Base-by-base conservation (phyloP, 257 asterid species). In the Mentha longifolia region DNA sequence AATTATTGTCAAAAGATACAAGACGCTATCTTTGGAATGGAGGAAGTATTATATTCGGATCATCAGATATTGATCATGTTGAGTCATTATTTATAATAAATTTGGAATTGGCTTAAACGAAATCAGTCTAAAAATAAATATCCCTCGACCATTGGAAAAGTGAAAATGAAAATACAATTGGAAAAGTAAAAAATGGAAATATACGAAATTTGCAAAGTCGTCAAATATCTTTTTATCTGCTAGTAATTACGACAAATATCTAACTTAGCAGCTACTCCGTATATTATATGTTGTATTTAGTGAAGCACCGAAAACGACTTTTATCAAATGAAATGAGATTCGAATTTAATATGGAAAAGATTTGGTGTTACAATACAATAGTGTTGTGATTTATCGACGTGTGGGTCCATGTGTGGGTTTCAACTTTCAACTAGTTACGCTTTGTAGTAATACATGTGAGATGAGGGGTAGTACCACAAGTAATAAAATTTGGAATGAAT, bases 261-360 rank as follows among this genome's bases (percentile, higher is more conserved):
- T n/a, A n/a, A n/a, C n/a, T n/a, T n/a, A n/a, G n/a, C n/a, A n/a
- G n/a, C n/a, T n/a, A n/a, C n/a, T n/a, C n/a, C n/a, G n/a, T n/a
- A n/a, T 30, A 15, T 57, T 14, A 2, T 22, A 5, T 45, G 46
- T 16, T 35, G 37, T 45, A 31, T 28, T 33, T 49, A 20, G 62
- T 35, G 77, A 72, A 52, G 39, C 71, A 72, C 16, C n/a, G 71
- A 72, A 52, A 63, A 52, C 65, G 47, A 51, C 14, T 37, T 8
- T 42, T 7, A 42, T 42, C 3, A 47, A 16, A 4, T n/a, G 25
- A 50, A 17, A 45, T 25, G 9, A 28, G 20, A 31, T 31, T 28
- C 45, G 69, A 7, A 7, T 60, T 71, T 19, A 49, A 60, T 71
- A 33, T 35, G 30, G 30, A 25, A 33, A 69, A 56, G 31, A 56